Evolutionary conservation across 2,329 filamentous ascomycete species (phyloP).

Genomic region (Scedosporium apiospermum): DNA sequence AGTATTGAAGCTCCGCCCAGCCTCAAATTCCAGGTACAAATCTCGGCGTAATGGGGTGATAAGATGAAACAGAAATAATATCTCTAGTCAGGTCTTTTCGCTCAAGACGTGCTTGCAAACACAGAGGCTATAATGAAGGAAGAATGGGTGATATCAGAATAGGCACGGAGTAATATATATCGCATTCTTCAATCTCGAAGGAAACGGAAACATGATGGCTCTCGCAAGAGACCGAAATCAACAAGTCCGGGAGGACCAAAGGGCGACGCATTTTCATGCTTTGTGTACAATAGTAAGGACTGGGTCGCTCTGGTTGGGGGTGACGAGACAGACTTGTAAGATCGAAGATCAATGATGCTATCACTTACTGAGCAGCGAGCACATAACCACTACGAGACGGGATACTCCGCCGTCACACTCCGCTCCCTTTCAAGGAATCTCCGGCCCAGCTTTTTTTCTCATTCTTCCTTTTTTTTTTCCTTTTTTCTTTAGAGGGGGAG

Average conservation of each 20-base stretch:
- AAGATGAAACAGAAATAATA: neutral
- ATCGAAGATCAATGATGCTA: too few relatives aligned
- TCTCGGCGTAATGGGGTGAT: neutral
- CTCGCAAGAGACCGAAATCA: neutral
- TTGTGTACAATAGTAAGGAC: too few relatives aligned
- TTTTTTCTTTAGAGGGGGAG: too few relatives aligned
- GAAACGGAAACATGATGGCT: neutral
- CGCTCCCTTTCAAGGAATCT: neutral
- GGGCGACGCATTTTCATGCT: too few relatives aligned
- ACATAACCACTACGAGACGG: neutral
- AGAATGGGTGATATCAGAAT: neutral
- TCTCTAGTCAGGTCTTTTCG: neutral
- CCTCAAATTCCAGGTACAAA: neutral
- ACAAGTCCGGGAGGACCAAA: neutral
- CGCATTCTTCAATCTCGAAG: neutral
- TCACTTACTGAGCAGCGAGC: too few relatives aligned
- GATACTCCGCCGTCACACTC: neutral
- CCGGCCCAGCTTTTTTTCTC: neutral
- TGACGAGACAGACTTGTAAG: too few relatives aligned
- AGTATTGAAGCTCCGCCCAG: neutral
- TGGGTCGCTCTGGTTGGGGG: too few relatives aligned
- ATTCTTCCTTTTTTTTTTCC: neutral
- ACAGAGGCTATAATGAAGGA: slow-evolving; percentile 2
- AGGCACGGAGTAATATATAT: slow-evolving; percentile 1
- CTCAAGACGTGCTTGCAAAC: neutral